These are phyloP conservation scores for Physcomitrellopsis africana DNA, from an alignment of 225 moss, liverwort and hornwort species.

Conservation along the genomic window DNA sequence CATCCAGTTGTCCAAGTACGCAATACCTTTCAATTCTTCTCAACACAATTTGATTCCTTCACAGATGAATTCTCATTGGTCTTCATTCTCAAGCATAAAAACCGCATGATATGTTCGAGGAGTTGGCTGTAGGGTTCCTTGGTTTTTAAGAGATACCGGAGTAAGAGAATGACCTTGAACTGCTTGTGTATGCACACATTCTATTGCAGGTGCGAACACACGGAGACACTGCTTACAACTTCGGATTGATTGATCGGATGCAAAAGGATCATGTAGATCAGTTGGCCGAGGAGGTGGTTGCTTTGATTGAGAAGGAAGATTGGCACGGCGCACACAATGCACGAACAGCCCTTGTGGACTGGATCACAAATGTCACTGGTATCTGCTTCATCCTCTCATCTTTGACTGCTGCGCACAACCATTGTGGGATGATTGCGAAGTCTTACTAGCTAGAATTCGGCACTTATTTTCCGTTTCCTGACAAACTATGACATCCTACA, in stretches of 20 bases:
- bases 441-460: too few relatives aligned
- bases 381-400: not conserved
- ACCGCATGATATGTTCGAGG: not conserved
- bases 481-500: too few relatives aligned
- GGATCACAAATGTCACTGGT: slow-evolving; percentile 35
- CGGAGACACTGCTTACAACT: slow-evolving; percentile 51
- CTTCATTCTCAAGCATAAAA: not conserved
- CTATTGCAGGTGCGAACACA: slow-evolving; percentile 48
- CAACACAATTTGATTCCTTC: too few relatives aligned
- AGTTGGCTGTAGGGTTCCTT: too few relatives aligned
- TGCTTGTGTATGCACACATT: not conserved
- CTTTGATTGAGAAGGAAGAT: slow-evolving; percentile 41
- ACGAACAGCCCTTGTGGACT: slow-evolving; percentile 41
- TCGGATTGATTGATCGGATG: slow-evolving; percentile 54
- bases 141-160: too few relatives aligned
- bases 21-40: not conserved
- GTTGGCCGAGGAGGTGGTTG: slow-evolving; percentile 50
- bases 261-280: slow-evolving; percentile 45
- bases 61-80: not conserved
- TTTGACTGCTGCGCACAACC: not conserved
- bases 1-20: slow-evolving; percentile 50
- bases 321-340: slow-evolving; percentile 48
- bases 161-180: too few relatives aligned
- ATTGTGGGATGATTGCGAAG: too few relatives aligned
- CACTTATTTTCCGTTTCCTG: too few relatives aligned